Evolutionary conservation across 164 flowering plant species (phyloP).

Genomic region (Santalum album): DNA sequence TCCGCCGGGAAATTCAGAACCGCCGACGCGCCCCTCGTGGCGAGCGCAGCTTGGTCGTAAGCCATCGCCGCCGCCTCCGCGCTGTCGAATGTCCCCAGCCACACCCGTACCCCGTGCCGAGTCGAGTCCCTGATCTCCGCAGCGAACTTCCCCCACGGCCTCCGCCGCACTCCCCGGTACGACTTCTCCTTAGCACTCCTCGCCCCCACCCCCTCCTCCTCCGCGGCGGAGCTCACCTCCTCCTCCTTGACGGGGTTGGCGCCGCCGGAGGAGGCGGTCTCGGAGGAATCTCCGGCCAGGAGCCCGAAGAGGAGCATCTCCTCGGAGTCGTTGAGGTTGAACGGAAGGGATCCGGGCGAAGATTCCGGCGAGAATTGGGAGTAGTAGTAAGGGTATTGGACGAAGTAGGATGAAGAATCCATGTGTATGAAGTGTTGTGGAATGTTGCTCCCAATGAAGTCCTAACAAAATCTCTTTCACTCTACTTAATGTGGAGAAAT

Average conservation of each 20-base stretch:
- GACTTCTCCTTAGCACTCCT: conserved; percentile 13
- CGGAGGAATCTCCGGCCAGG: conserved; percentile 12
- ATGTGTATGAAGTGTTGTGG: background rate
- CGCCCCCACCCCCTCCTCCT: conserved; percentile 21
- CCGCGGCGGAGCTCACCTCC: conserved; percentile 3
- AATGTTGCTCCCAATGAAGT: no score
- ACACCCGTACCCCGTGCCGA: conserved; percentile 45
- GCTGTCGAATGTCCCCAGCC: conserved; percentile 65
- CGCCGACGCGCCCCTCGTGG: conserved; percentile 43
- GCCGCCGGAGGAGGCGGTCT: conserved; percentile 1
- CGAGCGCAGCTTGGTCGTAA: conserved; percentile 64
- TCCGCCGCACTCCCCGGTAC: conserved; percentile 49
- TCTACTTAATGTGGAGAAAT: no score
- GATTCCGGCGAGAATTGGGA: conserved; percentile 14
- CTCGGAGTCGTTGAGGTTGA: conserved; percentile 26
- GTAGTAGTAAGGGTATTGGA: background rate
- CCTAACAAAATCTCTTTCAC: conserved; percentile 1
- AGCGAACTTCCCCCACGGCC: conserved; percentile 64
- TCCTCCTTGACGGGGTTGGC: background rate
- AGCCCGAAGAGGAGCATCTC: conserved; percentile 25
- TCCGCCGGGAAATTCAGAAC: conserved; percentile 55
- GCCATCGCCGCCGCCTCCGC: conserved; percentile 69
- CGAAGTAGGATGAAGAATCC: conserved; percentile 12
- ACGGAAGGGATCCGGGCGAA: conserved; percentile 16
- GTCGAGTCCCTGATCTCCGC: conserved; percentile 67